phyloP scores from a whole-genome alignment of 371 early-diverging fungal genomes.

The Lichtheimia hyalospora region DNA sequence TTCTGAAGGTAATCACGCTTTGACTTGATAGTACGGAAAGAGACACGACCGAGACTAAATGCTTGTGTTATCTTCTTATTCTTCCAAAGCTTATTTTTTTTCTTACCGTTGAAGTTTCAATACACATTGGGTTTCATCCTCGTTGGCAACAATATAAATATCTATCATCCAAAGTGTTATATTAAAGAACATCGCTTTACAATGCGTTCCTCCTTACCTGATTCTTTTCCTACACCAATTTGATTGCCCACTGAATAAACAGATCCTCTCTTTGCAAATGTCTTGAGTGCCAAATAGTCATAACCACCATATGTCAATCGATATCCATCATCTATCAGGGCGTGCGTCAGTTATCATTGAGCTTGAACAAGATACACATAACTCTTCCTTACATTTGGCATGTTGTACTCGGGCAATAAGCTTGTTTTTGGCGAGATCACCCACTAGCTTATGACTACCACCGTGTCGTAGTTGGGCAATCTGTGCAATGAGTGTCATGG shows the following conservation, averaged over 20 bases:
- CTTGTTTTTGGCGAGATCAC: constrained; percentile 84
- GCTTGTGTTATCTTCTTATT: neutral
- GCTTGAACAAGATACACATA: too few relatives aligned
- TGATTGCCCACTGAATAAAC: constrained; percentile 97
- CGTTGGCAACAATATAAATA: constrained; percentile 94
- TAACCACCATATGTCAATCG: constrained; percentile 98
- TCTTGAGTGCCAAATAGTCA: constrained; percentile 98
- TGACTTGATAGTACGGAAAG: constrained; percentile 97
- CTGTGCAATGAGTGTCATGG: constrained; percentile 82
- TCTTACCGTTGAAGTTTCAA: constrained; percentile 87
- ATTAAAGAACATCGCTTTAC: neutral
- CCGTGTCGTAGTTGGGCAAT: constrained; percentile 89
- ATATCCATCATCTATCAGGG: constrained; percentile 86
- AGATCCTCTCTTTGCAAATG: constrained; percentile 86
- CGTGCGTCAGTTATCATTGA: too few relatives aligned
- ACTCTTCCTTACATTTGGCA: constrained; percentile 66
- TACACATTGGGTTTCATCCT: constrained; percentile 83
- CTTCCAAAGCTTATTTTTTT: neutral
- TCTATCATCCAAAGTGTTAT: constrained; percentile 40
- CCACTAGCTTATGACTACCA: constrained; percentile 81
- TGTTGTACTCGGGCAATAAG: constrained; percentile 87
- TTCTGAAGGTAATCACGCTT: constrained; percentile 96
- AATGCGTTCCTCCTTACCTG: constrained; percentile 45
- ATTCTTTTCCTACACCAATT: constrained; percentile 99
- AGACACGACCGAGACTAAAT: constrained; percentile 90